These are phyloP conservation scores for Knufia petricola DNA, from an alignment of 2,329 filamentous ascomycete genomes.

Conservation along the genomic window DNA sequence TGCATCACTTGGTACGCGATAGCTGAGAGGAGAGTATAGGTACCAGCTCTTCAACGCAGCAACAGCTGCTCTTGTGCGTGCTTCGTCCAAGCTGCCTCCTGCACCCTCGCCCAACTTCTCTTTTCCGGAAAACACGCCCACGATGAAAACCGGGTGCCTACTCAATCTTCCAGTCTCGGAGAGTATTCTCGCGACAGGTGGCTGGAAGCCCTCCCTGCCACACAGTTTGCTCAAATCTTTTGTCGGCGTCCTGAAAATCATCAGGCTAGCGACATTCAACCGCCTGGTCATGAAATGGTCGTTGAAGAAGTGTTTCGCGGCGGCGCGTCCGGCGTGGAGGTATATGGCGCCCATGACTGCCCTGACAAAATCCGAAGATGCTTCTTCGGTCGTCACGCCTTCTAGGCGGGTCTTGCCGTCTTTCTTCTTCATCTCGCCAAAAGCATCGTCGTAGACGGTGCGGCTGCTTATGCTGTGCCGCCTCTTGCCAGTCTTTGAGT, in stretches of 20 bases:
- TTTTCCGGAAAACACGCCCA: constrained; percentile 82
- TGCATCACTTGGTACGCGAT: constrained; percentile 61
- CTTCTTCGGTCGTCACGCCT: constrained; percentile 44
- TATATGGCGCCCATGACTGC: constrained; percentile 79
- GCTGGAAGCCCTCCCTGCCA: constrained; percentile 77
- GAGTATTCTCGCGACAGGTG: constrained; percentile 75
- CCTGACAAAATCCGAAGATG: constrained; percentile 67
- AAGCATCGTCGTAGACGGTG: constrained; percentile 73
- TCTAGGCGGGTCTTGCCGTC: constrained; percentile 11
- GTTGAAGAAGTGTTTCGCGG: constrained; percentile 73
- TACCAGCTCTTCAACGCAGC: constrained; percentile 91
- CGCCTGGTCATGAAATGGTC: constrained; percentile 74
- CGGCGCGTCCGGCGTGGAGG: constrained; percentile 67
- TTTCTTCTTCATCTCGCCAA: constrained; percentile 54
- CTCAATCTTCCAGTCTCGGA: constrained; percentile 82
- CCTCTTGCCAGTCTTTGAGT: constrained; percentile 30
- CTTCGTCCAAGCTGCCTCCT: constrained; percentile 67
- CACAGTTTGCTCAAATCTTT: constrained; percentile 77
- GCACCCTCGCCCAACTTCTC: constrained; percentile 91
- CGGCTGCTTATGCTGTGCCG: constrained; percentile 65
- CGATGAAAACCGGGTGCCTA: constrained; percentile 80
- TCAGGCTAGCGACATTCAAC: constrained; percentile 66
- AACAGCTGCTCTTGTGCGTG: constrained; percentile 69
- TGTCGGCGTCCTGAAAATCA: constrained; percentile 74
- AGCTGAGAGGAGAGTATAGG: constrained; percentile 69